Base-by-base conservation (phyloP, 164 flowering plant genomes). In the Chloranthus sessilifolius region DNA sequence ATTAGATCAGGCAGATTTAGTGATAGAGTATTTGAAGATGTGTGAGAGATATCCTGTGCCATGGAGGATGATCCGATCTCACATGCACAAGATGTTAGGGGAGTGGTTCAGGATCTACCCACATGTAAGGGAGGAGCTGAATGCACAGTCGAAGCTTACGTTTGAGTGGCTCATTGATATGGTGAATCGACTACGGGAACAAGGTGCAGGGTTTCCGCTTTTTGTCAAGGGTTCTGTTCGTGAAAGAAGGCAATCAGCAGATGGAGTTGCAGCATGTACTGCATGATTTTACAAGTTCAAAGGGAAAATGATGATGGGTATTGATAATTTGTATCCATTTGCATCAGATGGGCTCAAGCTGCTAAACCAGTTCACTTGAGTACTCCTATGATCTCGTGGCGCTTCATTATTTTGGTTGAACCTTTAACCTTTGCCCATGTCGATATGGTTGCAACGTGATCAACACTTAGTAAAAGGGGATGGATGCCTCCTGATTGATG, bases 41-140 rank as follows among this genome's bases (percentile, higher is more conserved):
- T 89, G 99, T 59, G 95, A 89, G 70, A 71, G 52, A 48, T 75
- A 89, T 67, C 95, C 97, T 5, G 95, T 89, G 41, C 90, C 97
- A 2, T 89, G 97, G 99, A 80, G 99, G 55, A 94, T 94, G 83
- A 76, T 94, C 20, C 88, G 91, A 11, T 49, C 95, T 22, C 99
- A 94, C 51, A 88, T 82, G 56, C 95, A 94, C 68, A 84, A 77
- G 71, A 34, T 94, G 83, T 60, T 94, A 62, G 95, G 96, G 26
- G 97, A 86, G 19, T 94, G 99, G 97, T 94, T 94, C 59, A 74
- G 73, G 55, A 53, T 78, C 27, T 86, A 78, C 21, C 61, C 81
- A 2, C 64, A 78, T 2, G 66, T 92, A 4, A 74, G 99, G 63
- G 95, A 83, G 30, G 91, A 86, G 38, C 64, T 92, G 26, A 92